Percentiles rank a stretch among this genome's conserved stretches.
These are phyloP conservation scores for Shiraia sp. DNA, from an alignment of 2,329 filamentous ascomycete species.

Conservation along the genomic window DNA sequence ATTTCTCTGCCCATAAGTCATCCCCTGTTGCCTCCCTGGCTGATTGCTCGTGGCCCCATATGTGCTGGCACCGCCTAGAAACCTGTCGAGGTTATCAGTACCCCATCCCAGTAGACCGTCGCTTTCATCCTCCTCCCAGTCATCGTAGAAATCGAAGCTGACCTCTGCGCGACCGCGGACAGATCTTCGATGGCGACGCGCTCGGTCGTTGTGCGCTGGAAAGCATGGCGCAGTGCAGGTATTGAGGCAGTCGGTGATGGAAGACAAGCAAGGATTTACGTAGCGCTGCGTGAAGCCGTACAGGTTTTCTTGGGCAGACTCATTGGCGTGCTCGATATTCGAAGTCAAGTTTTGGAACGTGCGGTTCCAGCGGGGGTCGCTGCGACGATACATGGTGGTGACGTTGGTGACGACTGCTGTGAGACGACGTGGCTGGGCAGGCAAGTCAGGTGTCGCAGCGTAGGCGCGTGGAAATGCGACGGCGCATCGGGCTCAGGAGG, in stretches of 20 bases:
- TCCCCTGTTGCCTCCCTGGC: conserved; percentile 74
- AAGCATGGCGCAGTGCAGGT: conserved; percentile 72
- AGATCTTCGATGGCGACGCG: conserved; percentile 65
- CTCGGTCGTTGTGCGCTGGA: conserved; percentile 72
- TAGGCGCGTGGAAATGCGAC: conserved; percentile 20
- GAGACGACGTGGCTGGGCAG: conserved; percentile 10
- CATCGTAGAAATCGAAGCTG: conserved; percentile 96
- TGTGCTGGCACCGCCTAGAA: conserved; percentile 71
- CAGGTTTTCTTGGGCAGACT: conserved; percentile 86
- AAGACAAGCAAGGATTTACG: conserved; percentile 75
- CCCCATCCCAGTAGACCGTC: conserved; percentile 75
- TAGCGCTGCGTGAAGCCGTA: conserved; percentile 89
- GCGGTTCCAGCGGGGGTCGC: conserved; percentile 86
- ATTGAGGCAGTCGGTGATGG: conserved; percentile 67
- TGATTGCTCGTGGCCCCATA: conserved; percentile 54
- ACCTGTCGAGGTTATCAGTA: conserved; percentile 79
- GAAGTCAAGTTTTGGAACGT: conserved; percentile 91
- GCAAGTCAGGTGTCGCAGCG: conserved; percentile 15
- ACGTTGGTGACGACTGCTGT: conserved; percentile 5
- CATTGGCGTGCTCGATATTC: conserved; percentile 87
- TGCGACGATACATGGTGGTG: conserved; percentile 60
- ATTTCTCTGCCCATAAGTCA: conserved; percentile 83
- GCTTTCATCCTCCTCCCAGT: conserved; percentile 77
- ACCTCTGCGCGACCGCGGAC: conserved; percentile 69
- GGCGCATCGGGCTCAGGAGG: conserved; percentile 29